Base-by-base conservation (phyloP, 768 basidiomycete genomes). In the Xanthoconium purpureum region DNA sequence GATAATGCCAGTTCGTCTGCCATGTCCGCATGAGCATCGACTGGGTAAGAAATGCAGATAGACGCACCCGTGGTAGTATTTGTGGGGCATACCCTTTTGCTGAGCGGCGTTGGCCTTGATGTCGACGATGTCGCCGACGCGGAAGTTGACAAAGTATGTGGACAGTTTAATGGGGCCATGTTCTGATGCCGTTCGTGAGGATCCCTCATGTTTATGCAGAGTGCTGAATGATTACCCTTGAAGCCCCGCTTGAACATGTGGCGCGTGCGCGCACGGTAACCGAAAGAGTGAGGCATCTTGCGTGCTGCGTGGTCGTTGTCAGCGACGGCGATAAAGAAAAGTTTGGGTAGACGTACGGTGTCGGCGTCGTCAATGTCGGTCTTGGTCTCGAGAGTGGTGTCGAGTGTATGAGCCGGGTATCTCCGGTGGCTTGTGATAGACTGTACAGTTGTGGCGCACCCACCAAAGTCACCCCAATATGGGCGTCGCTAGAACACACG, bases 41-140 rank as follows among this genome's bases (percentile, higher is more conserved):
- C 47, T n/a, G n/a, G n/a, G 51, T 28, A n/a, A 44, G 14, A 13
- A 5, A n/a, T 17, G 51, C 48, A 53, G 44, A 30, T 14, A 29
- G 38, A 85, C 92, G 65, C 61, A 94, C 94, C 91, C 93, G 67
- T 94, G 93, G 82, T 94, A 94, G 84, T 83, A 95, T 78, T 98
- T 98, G 83, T 98, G 96, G 74, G 95, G 95, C 94, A 98, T 97
- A 76, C 97, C 97, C 89, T 95, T 96, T 86, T 99, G 97, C 77
- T 97, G 91, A 43, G 97, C 92, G 57, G 95, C 85, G 72, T 99
- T 98, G 65, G 96, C 96, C 81, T 97, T 98, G 84, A 99, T 98
- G 79, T 99, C 97, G 67, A 99, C 97, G 66, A 98, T 97, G 73
- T 99, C 97, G 60, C 97, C 97, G 64, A 98, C 85, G 64, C 85